These are phyloP conservation scores for Kodamaea jinghongensis DNA, from an alignment of 805 yeast species.

Conservation along the genomic window DNA sequence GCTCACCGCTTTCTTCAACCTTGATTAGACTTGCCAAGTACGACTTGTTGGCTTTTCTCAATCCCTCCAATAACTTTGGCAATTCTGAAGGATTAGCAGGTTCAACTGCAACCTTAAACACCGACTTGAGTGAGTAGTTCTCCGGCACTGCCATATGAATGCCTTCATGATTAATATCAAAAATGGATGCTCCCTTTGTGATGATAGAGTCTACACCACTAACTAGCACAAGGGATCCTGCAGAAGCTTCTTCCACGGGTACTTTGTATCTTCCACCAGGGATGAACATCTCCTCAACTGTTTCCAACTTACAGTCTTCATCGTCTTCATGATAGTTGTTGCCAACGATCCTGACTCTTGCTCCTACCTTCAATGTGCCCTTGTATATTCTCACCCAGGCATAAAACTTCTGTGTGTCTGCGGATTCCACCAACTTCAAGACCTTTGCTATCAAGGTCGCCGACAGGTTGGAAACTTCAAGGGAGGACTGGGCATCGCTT, in stretches of 20 bases:
- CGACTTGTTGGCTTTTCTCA: slow-evolving; percentile 57
- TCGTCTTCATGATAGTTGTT: slow-evolving; percentile 48
- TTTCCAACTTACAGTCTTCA: slow-evolving; percentile 49
- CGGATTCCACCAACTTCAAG: slow-evolving; percentile 54
- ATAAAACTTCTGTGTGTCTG: slow-evolving; percentile 51
- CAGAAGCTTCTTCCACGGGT: slow-evolving; percentile 49
- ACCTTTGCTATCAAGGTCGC: slow-evolving; percentile 22
- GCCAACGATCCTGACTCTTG: slow-evolving; percentile 53
- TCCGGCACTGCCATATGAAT: slow-evolving; percentile 28
- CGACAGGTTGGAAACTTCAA: not conserved
- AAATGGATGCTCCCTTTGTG: slow-evolving; percentile 60
- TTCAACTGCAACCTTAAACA: slow-evolving; percentile 79
- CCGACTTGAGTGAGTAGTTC: slow-evolving; percentile 36
- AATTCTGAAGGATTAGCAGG: slow-evolving; percentile 77
- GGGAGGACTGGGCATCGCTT: not conserved
- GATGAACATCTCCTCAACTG: slow-evolving; percentile 44
- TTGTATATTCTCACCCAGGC: slow-evolving; percentile 61
- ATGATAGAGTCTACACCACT: slow-evolving; percentile 59
- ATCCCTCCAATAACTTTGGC: slow-evolving; percentile 68
- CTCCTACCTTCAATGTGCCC: slow-evolving; percentile 54
- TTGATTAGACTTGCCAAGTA: slow-evolving; percentile 67
- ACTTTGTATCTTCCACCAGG: slow-evolving; percentile 71
- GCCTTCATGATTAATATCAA: slow-evolving; percentile 22
- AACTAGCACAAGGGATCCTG: slow-evolving; percentile 69
- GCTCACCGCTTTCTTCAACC: slow-evolving; percentile 89